Evolutionary conservation across 768 basidiomycete genomes (phyloP), one percentile per base, ranked within the genome.

Genomic region (Tulasnella sp.): DNA sequence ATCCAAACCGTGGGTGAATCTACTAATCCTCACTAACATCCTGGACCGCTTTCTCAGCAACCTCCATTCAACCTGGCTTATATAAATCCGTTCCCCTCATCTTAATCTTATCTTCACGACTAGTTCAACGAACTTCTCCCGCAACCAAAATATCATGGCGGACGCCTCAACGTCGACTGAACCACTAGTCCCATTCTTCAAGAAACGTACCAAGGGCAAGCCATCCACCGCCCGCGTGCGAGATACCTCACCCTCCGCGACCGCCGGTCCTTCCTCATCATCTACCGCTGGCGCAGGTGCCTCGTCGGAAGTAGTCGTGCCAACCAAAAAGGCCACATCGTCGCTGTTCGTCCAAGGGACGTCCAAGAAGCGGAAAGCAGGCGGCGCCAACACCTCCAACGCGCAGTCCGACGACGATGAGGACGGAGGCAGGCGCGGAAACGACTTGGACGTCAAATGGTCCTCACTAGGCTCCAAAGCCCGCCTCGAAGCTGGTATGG

Each of bases 281-380:
- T 82, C 83, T 5, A 81, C 85, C 11, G 83, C 86, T 5, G 80
- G 88, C 4, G n/a, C 79, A 5, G 18, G 61, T 35, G 15, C 74
- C n/a, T n/a, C 78, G 26, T 92, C 93, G 39, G 85, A 91, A 81
- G 95, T 98, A 46, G 86, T 97, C 23, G 86, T 92, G 18, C 95
- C 95, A 6, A 87, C 89, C 16, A 91, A 91, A 81, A 95, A 92
- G 83, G 82, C 87, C 0, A 83, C 88, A 10, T 85, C 86, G 18
- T 95, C 91, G 82, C 88, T 97, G 2, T 88, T 98, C 55, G 91
- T 90, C 81, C 94, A 89, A 82, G 96, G 89, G 0, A 90, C 91
- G 5, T 75, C 74, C 29, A 75, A 75, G 6, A 92, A 92, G 82
- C 88, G 91, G 57, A 88, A 89, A 26, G 84, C 85, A 0, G 84